phyloP scores from a whole-genome alignment of 169 alveolate genomes.

The Theileria annulata region DNA sequence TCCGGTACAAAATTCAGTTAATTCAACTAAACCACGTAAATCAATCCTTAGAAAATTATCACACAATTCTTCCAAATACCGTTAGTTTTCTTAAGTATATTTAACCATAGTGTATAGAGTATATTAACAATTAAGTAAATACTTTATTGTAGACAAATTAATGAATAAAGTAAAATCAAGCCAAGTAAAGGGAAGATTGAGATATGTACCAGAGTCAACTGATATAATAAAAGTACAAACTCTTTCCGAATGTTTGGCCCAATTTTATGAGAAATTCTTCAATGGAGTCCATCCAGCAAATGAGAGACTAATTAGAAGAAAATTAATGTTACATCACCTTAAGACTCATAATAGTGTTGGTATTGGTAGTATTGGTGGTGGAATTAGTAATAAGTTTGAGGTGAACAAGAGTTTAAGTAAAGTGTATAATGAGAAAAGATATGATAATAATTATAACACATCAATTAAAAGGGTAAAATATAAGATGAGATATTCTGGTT shows the following conservation, averaged over 20 bases:
- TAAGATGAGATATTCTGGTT: conserved; percentile 59
- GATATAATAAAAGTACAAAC: conserved; percentile 34
- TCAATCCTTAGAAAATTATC: neutral
- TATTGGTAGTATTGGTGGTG: neutral
- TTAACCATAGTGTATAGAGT: neutral
- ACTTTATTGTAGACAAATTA: neutral
- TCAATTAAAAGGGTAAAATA: conserved; percentile 40
- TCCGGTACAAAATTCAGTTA: neutral
- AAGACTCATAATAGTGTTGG: neutral
- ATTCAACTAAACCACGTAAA: neutral
- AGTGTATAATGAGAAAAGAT: conserved; percentile 29
- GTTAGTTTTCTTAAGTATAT: neutral
- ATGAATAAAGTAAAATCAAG: neutral
- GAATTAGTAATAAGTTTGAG: conserved; percentile 8
- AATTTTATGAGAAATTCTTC: conserved; percentile 26
- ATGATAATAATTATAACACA: neutral
- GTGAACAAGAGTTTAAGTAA: conserved; percentile 1
- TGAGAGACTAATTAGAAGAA: conserved; percentile 35
- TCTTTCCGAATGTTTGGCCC: conserved; percentile 26
- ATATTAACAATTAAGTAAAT: neutral
- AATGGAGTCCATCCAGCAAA: conserved; percentile 59
- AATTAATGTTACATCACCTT: conserved; percentile 23
- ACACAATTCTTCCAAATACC: neutral
- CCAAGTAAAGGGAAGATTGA: conserved; percentile 1
- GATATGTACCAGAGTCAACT: conserved; percentile 39